A percentile compares a stretch with the other conserved stretches of the same genome.
These are phyloP conservation scores for Solanum sitiens DNA, from an alignment of 257 asterid genomes.

Conservation along the genomic window DNA sequence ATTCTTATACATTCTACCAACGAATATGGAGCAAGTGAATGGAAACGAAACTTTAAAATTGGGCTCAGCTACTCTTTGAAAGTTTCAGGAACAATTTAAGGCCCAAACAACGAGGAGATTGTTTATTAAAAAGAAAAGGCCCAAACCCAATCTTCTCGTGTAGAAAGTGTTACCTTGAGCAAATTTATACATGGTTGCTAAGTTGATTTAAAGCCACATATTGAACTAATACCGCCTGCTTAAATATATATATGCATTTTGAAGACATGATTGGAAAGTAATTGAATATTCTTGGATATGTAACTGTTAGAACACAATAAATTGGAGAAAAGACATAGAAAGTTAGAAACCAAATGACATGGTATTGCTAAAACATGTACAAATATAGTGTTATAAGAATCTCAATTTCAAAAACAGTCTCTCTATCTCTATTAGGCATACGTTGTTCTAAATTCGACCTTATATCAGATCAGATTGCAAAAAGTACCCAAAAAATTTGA, in stretches of 20 bases:
- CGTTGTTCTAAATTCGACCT: not conserved
- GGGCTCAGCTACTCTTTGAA: not conserved
- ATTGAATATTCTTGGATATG: not conserved
- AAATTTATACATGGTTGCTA: not conserved
- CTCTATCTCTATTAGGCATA: not conserved
- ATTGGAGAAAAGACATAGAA: not conserved
- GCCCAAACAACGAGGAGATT: not conserved
- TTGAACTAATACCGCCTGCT: not conserved
- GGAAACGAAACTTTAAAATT: not conserved
- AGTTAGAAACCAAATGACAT: not conserved
- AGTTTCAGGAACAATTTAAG: not conserved
- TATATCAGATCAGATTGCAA: not conserved
- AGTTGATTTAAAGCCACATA: not conserved
- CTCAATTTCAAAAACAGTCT: not conserved
- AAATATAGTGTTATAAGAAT: not conserved
- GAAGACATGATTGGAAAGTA: not conserved
- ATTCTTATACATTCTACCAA: too few relatives aligned
- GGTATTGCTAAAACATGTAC: not conserved
- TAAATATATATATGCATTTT: too few relatives aligned
- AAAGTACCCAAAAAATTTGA: not conserved
- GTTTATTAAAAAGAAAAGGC: not conserved
- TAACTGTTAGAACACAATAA: not conserved
- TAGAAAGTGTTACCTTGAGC: not conserved
- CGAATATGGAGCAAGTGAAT: not conserved
- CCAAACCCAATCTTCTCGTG: not conserved